Conservation (phyloP, 2,329 filamentous ascomycete species). For the Colletotrichum spinosum region DNA sequence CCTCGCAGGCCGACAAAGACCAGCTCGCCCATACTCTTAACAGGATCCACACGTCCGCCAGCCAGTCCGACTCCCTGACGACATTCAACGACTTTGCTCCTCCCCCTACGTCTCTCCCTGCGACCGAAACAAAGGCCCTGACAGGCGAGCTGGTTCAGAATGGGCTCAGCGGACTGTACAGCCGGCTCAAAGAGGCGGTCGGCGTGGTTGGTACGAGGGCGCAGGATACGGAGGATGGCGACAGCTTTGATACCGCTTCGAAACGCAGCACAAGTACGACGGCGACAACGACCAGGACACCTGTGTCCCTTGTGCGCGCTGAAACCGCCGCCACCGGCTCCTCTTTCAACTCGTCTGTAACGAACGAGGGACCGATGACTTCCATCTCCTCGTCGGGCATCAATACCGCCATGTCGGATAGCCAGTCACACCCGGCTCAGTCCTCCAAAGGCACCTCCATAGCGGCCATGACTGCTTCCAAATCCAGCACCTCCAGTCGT, state of each 20-base stretch:
- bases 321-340: constrained; percentile 51
- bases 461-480: constrained; percentile 58
- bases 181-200: constrained; percentile 84
- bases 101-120: constrained; percentile 68
- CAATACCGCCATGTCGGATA: constrained; percentile 50
- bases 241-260: constrained; percentile 56
- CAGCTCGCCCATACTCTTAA: constrained; percentile 83
- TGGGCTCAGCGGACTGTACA: constrained; percentile 90
- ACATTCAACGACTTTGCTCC: constrained; percentile 94
- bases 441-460: constrained; percentile 63
- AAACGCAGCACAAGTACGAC: constrained; percentile 55
- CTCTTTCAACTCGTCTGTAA: constrained; percentile 46
- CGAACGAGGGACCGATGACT: constrained; percentile 49
- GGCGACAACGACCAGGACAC: constrained; percentile 56
- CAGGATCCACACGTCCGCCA: constrained; percentile 90
- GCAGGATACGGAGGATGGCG: constrained; percentile 56
- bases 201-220: constrained; percentile 68
- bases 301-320: constrained; percentile 53
- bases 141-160: constrained; percentile 83
- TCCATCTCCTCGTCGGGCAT: constrained; percentile 52
- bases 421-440: constrained; percentile 53
- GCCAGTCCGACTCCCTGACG: constrained; percentile 84
- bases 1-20: constrained; percentile 70
- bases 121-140: constrained; percentile 75
- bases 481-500: constrained; percentile 52